Base-by-base conservation (phyloP, 2,329 filamentous ascomycete genomes). In the Aspergillus sojae region DNA sequence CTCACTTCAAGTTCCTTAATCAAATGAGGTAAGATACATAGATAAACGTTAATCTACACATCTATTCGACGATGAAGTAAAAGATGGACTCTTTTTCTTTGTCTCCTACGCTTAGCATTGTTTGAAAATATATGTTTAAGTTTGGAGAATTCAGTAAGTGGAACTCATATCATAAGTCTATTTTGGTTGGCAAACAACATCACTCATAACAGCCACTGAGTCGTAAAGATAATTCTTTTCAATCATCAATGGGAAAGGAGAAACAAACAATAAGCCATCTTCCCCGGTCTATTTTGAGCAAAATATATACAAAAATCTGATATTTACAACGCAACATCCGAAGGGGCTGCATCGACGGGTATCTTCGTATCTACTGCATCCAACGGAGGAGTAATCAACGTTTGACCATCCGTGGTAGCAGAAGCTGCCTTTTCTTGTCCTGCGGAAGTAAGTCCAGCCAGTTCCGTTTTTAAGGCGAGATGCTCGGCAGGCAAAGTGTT, bases 401-500 rank as follows among this genome's bases (percentile, higher is more conserved):
- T 50, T 6, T 69, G 66, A 36, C 67, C 58, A 36, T 34, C 56
- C 11, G 21, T 30, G 28, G 28, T 32, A 45, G 53, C 30, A 39
- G 36, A 54, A 57, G 52, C 58, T 21, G 53, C 45, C 26, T 66
- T 57, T n/a, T 53, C 50, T n/a, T 46, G 14, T 48, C 58, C 30
- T 53, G 48, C 48, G 5, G 48, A 19, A 32, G 28, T 32, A 21
- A 46, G 12, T 26, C 41, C 21, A n/a, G 57, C 57, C 46, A 45
- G 16, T 59, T 64, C 39, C 53, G 65, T 60, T 58, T 52, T 41
- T 30, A 58, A 39, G 32, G 68, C 62, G n/a, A 74, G 14, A 68
- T 78, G 73, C 23, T 72, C 70, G 1, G 71, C 68, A 0, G 74
- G 66, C 23, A 75, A 64, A 0, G 66, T 65, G 65, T 82, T 82